Base-by-base conservation (phyloP, 495 filamentous ascomycete genomes). In the Penicillium canescens region DNA sequence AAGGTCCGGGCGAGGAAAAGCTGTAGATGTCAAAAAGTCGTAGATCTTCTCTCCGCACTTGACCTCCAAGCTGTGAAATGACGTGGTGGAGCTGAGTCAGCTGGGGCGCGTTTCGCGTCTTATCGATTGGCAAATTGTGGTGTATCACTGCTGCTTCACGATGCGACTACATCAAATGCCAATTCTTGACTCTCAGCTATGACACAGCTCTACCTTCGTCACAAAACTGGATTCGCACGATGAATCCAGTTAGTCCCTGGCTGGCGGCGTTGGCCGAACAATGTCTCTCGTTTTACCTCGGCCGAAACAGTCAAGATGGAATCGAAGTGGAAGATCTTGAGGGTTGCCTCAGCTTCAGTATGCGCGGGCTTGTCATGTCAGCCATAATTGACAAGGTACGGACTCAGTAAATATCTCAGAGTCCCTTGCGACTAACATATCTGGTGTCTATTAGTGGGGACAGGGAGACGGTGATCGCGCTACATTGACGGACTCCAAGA, bases 281-380 rank as follows among this genome's bases (percentile, higher is more conserved):
- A 42, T 66, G 55, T 38, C 57, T 75, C 26, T 54, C 49, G 7
- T 57, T 36, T 31, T 73, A 68, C 28, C 45, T 56, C 21, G 55
- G 48, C 11, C 38, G 54, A 36, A 21, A 18, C 16, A 43, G 58
- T 31, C n/a, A 39, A 23, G 24, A 54, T 41, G 46, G 20, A 11
- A 40, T 68, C 31, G 46, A 67, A 8, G 55, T 67, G 36, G 62
- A 74, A 40, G 72, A 79, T 39, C 61, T 76, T 62, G 75, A 72
- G 6, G 66, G 70, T 46, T 71, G 65, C 21, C 49, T 79, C 36
- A 68, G 61, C 11, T 72, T 79, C 49, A 56, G 37, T 20, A 57
- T 42, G 23, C 6, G 28, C 6, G 48, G 42, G 0, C 21, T 44
- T 6, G 45, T 42, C 4, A 26, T 26, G 12, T 36, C 28, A 20